Conservation (phyloP, 345 rosid genomes). For the Hirschfeldia incana region DNA sequence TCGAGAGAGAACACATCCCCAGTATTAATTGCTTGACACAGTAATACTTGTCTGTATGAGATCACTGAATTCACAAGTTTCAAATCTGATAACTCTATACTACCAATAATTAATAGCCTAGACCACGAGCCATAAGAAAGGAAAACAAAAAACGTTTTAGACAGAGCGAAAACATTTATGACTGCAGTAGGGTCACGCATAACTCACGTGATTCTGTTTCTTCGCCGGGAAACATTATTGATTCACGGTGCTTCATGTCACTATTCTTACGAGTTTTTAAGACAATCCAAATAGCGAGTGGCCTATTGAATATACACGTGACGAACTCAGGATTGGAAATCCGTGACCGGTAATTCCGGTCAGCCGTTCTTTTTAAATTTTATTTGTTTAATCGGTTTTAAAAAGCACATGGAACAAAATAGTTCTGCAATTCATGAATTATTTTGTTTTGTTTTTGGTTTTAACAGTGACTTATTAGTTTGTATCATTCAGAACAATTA, state of each 20-base stretch:
- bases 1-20: neutral
- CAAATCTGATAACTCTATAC: neutral
- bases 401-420: slow-evolving; percentile 17
- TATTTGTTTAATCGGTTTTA: neutral
- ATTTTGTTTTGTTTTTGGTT: neutral
- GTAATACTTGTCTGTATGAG: neutral
- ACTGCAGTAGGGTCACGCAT: slow-evolving; percentile 23
- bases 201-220: slow-evolving; percentile 37
- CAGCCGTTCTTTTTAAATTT: neutral
- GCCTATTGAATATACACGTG: slow-evolving; percentile 19
- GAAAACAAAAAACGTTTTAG: slow-evolving; percentile 8
- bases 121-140: neutral
- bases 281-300: neutral
- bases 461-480: neutral
- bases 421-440: neutral
- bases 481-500: neutral
- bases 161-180: neutral
- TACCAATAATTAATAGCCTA: neutral
- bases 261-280: neutral
- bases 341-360: slow-evolving; percentile 32
- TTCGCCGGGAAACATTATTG: slow-evolving; percentile 11
- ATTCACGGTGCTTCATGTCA: slow-evolving; percentile 19
- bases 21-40: neutral
- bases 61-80: neutral
- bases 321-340: neutral